These are phyloP conservation scores for Acacia crassicarpa DNA, from an alignment of 306 rosid genomes.

Conservation along the genomic window DNA sequence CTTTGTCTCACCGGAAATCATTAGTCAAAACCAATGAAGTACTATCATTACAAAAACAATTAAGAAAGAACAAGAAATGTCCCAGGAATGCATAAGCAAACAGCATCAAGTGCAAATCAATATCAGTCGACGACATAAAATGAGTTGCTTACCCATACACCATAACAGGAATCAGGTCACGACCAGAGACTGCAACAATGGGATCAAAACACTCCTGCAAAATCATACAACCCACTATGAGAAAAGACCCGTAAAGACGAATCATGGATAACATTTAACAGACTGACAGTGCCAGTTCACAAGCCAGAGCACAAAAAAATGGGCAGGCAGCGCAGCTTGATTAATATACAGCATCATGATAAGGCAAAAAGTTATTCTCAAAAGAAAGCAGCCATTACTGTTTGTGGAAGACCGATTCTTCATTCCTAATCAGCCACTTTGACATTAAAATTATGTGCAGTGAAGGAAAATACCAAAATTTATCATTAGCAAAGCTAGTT, in stretches of 20 bases:
- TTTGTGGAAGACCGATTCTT: background rate
- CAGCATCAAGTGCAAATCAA: background rate
- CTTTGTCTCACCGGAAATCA: background rate
- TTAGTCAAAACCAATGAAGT: background rate
- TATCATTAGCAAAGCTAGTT: background rate
- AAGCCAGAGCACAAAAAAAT: background rate
- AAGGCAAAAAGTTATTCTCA: background rate
- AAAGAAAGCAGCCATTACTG: background rate
- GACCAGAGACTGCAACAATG: constrained; percentile 92
- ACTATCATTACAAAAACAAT: constrained; percentile 1
- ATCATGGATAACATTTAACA: background rate
- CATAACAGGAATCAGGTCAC: constrained; percentile 99
- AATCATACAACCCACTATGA: constrained; percentile 31
- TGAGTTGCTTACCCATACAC: constrained; percentile 81
- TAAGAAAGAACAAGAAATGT: background rate
- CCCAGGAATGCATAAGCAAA: constrained; percentile 1
- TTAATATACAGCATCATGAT: too few species aligned
- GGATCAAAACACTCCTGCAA: constrained; percentile 98
- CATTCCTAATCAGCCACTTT: background rate
- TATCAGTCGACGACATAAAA: background rate
- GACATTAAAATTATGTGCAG: background rate
- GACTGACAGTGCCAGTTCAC: background rate
- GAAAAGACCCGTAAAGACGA: constrained; percentile 22
- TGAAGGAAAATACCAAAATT: background rate
- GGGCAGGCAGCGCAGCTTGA: background rate